Percentiles rank a stretch among this genome's conserved stretches.
These are phyloP conservation scores for Cichorium intybus DNA, from an alignment of 140 eudicot genomes.

Conservation along the genomic window DNA sequence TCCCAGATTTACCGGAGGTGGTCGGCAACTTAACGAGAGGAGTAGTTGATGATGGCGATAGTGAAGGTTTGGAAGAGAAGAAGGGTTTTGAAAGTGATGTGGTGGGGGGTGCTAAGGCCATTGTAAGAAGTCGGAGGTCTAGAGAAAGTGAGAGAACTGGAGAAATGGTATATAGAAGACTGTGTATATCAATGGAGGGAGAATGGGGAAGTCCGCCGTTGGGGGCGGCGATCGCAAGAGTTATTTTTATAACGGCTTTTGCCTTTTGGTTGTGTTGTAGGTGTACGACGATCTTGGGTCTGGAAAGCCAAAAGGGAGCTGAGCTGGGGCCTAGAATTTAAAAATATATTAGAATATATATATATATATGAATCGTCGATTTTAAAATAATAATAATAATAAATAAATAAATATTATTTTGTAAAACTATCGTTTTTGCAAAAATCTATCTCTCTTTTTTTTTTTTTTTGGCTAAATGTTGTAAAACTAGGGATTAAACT, in stretches of 20 bases:
- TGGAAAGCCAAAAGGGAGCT: slow-evolving; percentile 20
- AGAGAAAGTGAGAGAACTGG: not conserved
- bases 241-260: slow-evolving; percentile 25
- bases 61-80: slow-evolving; percentile 56
- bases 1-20: slow-evolving; percentile 19
- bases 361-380: too few species aligned
- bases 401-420: too few species aligned
- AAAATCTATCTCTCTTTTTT: too few species aligned
- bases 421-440: too few species aligned
- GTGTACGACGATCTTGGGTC: slow-evolving; percentile 25
- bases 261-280: slow-evolving; percentile 49
- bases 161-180: not conserved
- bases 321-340: not conserved
- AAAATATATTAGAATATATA: too few species aligned
- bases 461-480: too few species aligned
- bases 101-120: slow-evolving; percentile 54
- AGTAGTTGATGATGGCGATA: slow-evolving; percentile 12
- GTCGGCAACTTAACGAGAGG: slow-evolving; percentile 26
- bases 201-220: slow-evolving; percentile 57
- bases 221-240: slow-evolving; percentile 51
- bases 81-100: slow-evolving; percentile 46
- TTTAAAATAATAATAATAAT: too few species aligned
- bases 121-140: slow-evolving; percentile 5
- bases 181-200: slow-evolving; percentile 19
- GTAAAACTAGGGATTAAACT: too few species aligned